Evolutionary conservation across 345 rosid genomes (phyloP).

Genomic region (Eucalyptus melliodora): DNA sequence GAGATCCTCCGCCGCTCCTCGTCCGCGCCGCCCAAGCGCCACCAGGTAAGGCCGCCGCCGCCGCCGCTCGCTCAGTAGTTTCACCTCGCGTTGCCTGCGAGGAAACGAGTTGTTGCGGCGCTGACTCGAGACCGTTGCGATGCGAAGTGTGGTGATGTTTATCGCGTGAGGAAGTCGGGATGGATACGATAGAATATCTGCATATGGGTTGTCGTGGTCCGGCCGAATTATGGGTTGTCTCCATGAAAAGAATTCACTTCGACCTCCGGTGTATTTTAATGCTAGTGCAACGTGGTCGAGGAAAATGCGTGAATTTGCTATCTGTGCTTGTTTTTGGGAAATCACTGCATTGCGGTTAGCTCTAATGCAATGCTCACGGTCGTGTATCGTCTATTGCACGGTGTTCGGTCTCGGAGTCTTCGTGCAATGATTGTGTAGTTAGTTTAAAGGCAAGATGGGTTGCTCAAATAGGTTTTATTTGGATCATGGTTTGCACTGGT

Average conservation of each 20-base stretch:
- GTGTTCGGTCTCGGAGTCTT: background rate
- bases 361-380: background rate
- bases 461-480: background rate
- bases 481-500: background rate
- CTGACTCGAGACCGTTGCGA: background rate
- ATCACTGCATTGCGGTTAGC: background rate
- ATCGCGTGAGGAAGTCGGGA: background rate
- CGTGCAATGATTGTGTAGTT: background rate
- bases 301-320: background rate
- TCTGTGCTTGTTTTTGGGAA: background rate
- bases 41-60: slow-evolving; percentile 42
- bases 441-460: background rate
- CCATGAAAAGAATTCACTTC: background rate
- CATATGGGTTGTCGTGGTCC: background rate
- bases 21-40: slow-evolving; percentile 53
- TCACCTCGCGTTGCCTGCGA: background rate
- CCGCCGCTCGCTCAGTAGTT: background rate
- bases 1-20: slow-evolving; percentile 67
- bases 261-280: background rate
- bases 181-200: background rate
- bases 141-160: background rate
- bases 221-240: background rate
- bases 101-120: background rate
- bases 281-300: background rate
- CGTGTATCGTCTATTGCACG: background rate